Evolutionary conservation across 306 rosid genomes (phyloP).

Genomic region (Vicia faba): DNA sequence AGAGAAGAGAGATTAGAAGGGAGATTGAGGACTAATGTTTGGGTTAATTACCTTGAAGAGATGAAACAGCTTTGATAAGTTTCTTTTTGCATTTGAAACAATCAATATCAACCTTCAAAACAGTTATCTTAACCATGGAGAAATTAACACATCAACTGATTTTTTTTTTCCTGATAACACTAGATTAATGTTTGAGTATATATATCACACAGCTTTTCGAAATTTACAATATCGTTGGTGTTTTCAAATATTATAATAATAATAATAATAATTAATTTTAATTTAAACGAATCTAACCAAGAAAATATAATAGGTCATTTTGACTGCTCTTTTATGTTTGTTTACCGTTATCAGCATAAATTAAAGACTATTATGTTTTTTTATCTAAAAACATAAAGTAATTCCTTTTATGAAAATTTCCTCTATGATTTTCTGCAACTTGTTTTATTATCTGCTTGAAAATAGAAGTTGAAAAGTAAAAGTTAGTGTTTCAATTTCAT

Average conservation of each 20-base stretch:
- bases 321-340: background rate
- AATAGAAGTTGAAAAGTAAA: no score
- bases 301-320: slow-evolving; percentile 17
- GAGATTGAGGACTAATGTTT: background rate
- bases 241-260: background rate
- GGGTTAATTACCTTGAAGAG: slow-evolving; percentile 51
- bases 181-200: background rate
- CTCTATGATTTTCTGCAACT: no score
- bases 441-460: no score
- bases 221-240: slow-evolving; percentile 9
- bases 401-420: no score
- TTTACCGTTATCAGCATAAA: no score
- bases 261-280: background rate
- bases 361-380: no score
- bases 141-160: slow-evolving; percentile 7
- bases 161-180: slow-evolving; percentile 6
- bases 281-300: slow-evolving; percentile 37
- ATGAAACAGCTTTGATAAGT: slow-evolving; percentile 56
- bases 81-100: slow-evolving; percentile 62
- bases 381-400: no score
- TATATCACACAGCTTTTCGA: slow-evolving; percentile 11
- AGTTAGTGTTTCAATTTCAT: no score
- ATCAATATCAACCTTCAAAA: slow-evolving; percentile 54
- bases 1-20: background rate
- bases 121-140: slow-evolving; percentile 58